Evolutionary conservation across 345 rosid species (phyloP), one percentile per base, ranked within the genome.

Genomic region (Dipteronia dyeriana): DNA sequence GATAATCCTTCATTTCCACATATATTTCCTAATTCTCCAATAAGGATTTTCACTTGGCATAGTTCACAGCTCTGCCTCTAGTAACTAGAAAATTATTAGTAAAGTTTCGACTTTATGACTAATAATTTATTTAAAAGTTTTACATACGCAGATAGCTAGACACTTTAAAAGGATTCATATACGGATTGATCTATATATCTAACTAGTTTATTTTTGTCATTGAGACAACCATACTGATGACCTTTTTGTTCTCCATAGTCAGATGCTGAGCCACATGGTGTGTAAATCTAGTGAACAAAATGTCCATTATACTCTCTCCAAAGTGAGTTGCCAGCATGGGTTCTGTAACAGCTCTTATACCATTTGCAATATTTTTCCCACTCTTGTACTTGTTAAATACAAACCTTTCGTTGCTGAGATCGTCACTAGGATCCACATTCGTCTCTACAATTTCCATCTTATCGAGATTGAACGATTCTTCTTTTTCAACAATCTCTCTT

Each of bases 381-480:
- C 74, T 7, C 38, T 34, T 14, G 8, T 29, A 19, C 62, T 47
- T 51, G 53, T 75, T 7, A 23, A 66, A 31, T 16, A 17, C 51
- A 34, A 3, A 20, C 4, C 5, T 13, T 71, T 47, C 9, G 26
- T 26, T 26, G 26, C 26, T 26, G 26, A 1, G 26, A 26, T 26
- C 26, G 54, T 80, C 56, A 60, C 57, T 74, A 4, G 60, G 71
- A 60, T 43, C 61, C 23, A 29, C 11, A 49, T 62, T 41, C 20
- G 29, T 4, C 41, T 68, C 82, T 23, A 79, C 68, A 20, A 23
- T 60, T 51, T 80, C 79, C 5, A 89, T 56, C 16, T 73, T 62
- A 31, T 76, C 78, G 39, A 87, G 49, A 34, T 66, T 74, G 71
- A 87, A 86, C 0, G 91, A 86, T 3, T 87, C 87, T 23, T 86